Evolutionary conservation across 2,329 filamentous ascomycete species (phyloP), one percentile per base, ranked within the genome.

Genomic region (Verticillium klebahnii): DNA sequence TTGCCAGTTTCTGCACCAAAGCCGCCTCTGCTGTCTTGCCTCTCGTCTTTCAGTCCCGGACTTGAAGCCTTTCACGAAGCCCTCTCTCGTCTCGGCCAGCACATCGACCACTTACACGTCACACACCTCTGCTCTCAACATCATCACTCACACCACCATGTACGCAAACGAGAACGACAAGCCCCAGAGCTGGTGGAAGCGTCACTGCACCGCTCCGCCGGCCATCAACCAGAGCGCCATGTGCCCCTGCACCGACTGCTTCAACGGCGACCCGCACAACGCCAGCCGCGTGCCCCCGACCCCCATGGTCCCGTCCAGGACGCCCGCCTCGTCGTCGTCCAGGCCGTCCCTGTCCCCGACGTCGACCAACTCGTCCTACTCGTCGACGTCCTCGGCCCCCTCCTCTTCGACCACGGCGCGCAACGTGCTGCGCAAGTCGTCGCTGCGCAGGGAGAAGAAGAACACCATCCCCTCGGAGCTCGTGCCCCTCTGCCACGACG

Each of bases 141-240:
- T 14, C 31, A 8, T 15, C 31, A 36, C 31, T 1, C 55, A 56
- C 56, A 40, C 19, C 40, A 57, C 12, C 31, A 66, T 66, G 64
- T 40, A 52, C 45, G 45, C 62, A 14, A 45, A 29, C 59, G 23
- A 63, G 15, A 36, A 58, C 45, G 63, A 66, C 54, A 66, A 66
- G 61, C 68, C 65, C 56, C 72, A 71, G 58, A 71, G 68, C 65
- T 78, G 76, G 76, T 77, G 77, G 63, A 72, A 74, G 57, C 75
- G 75, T 64, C 76, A 78, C 71, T 77, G 74, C 64, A 68, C 74
- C 57, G 74, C 76, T 60, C 73, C 73, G 19, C 75, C 75, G 2
- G 74, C 76, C 56, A 68, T 75, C 67, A 72, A 70, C 67, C 66
- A 67, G 62, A 68, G 67, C 37, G 68, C 73, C 4, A 64, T 69